Evolutionary conservation across 257 asterid species (phyloP).

Genomic region (Penstemon davidsonii): DNA sequence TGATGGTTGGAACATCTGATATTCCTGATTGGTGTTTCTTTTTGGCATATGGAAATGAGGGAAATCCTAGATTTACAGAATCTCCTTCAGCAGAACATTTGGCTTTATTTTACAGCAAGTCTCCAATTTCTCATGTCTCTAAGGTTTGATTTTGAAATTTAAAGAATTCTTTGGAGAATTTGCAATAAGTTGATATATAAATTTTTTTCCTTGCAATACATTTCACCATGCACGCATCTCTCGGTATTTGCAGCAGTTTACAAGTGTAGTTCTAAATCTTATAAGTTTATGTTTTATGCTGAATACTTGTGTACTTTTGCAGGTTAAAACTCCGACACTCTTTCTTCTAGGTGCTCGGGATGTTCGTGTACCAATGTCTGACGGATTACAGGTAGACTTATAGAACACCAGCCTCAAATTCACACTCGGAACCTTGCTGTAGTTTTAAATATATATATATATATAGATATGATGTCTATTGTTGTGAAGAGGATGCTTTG

Average conservation of each 20-base stretch:
- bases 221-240: not conserved
- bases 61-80: constrained; percentile 59
- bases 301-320: constrained; percentile 26
- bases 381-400: constrained; percentile 71
- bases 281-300: not conserved
- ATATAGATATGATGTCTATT: not conserved
- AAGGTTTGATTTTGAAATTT: constrained; percentile 45
- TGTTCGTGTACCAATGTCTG: constrained; percentile 85
- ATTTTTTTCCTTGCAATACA: too few species aligned
- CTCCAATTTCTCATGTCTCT: constrained; percentile 77
- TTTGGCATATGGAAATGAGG: constrained; percentile 65
- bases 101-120: constrained; percentile 59
- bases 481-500: too few species aligned
- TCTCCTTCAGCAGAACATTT: constrained; percentile 83
- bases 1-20: constrained; percentile 92
- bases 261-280: not conserved
- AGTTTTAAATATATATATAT: not conserved
- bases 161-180: not conserved
- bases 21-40: constrained; percentile 92
- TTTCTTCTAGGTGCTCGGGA: constrained; percentile 85
- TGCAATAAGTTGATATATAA: too few species aligned
- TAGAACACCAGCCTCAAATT: not conserved
- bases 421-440: not conserved
- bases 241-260: not conserved
- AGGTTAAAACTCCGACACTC: constrained; percentile 89